phyloP scores from a whole-genome alignment of 305 asterid species.

The Striga hermonthica region DNA sequence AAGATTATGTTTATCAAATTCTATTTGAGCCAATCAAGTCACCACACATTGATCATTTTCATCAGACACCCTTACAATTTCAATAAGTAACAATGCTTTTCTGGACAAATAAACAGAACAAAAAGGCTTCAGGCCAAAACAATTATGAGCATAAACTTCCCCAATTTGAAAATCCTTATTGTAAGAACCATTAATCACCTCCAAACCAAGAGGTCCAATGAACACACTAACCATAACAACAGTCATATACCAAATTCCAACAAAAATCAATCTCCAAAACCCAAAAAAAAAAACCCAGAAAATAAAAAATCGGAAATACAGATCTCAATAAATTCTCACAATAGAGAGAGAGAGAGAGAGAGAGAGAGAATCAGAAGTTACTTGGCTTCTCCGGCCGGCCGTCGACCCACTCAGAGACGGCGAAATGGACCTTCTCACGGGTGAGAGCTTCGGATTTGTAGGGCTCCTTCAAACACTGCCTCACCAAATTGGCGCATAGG shows the following conservation, averaged over 20 bases:
- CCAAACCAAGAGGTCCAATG: conserved; percentile 2
- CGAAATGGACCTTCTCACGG: conserved; percentile 90
- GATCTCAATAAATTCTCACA: background rate
- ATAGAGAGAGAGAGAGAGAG: background rate
- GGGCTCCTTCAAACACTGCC: conserved; percentile 88
- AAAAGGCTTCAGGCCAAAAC: background rate
- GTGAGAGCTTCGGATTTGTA: conserved; percentile 59
- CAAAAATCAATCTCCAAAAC: conserved; percentile 15
- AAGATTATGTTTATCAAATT: background rate
- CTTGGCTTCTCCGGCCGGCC: conserved; percentile 78
- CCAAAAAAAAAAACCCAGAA: background rate
- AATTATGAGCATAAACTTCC: background rate
- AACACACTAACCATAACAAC: background rate
- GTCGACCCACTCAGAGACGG: conserved; percentile 73
- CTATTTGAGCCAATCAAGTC: background rate
- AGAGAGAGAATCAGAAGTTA: conserved; percentile 25
- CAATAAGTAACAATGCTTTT: too few relatives aligned
- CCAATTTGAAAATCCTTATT: background rate
- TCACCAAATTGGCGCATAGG: conserved; percentile 75
- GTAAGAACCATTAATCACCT: conserved; percentile 8
- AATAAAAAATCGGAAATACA: conserved; percentile 8
- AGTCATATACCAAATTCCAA: conserved; percentile 17
- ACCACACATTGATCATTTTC: too few relatives aligned
- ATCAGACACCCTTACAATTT: background rate
- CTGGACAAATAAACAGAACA: background rate